phyloP scores from a whole-genome alignment of 2,329 filamentous ascomycete species.

The Xylaria arbuscula region DNA sequence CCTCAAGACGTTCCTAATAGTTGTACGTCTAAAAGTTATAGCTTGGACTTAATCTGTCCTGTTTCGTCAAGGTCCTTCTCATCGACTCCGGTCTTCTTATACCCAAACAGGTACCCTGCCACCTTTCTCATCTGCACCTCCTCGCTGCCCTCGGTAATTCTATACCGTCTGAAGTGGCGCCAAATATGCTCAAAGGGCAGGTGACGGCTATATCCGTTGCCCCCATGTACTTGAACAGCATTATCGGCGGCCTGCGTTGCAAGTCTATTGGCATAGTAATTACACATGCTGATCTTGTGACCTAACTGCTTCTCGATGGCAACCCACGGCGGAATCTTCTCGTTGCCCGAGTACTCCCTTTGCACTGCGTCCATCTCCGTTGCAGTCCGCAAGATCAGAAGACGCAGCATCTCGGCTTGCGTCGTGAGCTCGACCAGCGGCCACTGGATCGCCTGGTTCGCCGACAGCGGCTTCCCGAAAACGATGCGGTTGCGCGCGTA shows the following conservation, averaged over 20 bases:
- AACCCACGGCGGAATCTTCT: constrained; percentile 53
- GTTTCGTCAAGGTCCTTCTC: constrained; percentile 1
- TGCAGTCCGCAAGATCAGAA: constrained; percentile 70
- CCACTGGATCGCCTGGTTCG: constrained; percentile 73
- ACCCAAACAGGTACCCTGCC: constrained; percentile 54
- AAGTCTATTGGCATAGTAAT: constrained; percentile 71
- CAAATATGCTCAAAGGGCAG: constrained; percentile 74
- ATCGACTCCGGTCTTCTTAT: constrained; percentile 34
- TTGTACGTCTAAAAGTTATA: constrained; percentile 3
- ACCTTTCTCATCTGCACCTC: constrained; percentile 73
- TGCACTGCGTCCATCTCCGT: constrained; percentile 69
- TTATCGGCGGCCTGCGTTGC: constrained; percentile 70
- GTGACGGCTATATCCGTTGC: constrained; percentile 65
- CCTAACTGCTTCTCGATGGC: constrained; percentile 69
- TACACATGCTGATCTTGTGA: constrained; percentile 73
- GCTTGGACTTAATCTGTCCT: constrained; percentile 8
- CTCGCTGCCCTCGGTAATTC: constrained; percentile 73
- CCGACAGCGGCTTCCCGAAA: constrained; percentile 66
- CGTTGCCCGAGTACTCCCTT: constrained; percentile 46
- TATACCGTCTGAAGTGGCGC: constrained; percentile 70
- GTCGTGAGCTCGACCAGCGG: constrained; percentile 71
- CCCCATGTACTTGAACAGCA: constrained; percentile 71
- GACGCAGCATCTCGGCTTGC: constrained; percentile 70
- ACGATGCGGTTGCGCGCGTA: constrained; percentile 66
- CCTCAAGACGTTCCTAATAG: constrained; percentile 29